phyloP scores from a whole-genome alignment of 768 basidiomycete species.

The Lentinula sp. region DNA sequence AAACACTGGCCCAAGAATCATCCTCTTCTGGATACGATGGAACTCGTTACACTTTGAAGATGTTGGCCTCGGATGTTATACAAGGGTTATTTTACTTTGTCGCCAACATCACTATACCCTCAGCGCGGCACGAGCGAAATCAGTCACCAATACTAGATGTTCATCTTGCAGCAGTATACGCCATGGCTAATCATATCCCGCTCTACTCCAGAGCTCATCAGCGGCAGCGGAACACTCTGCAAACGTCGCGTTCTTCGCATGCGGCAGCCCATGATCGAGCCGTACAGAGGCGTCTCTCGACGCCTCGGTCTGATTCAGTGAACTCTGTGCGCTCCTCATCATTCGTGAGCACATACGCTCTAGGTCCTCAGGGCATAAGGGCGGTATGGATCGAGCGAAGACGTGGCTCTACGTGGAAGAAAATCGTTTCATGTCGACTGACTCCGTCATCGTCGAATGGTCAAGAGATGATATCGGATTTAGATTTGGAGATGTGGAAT shows the following conservation, averaged over 20 bases:
- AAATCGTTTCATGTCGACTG: slow-evolving; percentile 35
- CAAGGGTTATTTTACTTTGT: slow-evolving; percentile 48
- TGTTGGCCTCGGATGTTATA: slow-evolving; percentile 39
- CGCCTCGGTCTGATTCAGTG: not conserved
- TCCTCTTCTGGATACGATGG: not conserved
- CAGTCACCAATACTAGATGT: slow-evolving; percentile 30
- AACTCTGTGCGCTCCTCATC: slow-evolving; percentile 5
- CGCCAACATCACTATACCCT: slow-evolving; percentile 23
- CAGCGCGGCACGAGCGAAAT: not conserved
- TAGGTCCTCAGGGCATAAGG: slow-evolving; percentile 44
- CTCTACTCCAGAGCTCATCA: not conserved
- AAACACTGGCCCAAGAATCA: slow-evolving; percentile 7
- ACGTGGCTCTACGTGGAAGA: slow-evolving; percentile 32
- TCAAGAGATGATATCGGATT: not conserved
- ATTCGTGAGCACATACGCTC: slow-evolving; percentile 42
- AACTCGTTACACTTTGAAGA: slow-evolving; percentile 19
- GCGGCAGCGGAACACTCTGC: too few species aligned
- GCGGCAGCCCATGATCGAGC: not conserved
- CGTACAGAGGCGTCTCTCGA: not conserved
- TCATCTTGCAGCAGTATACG: slow-evolving; percentile 34
- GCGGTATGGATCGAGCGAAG: slow-evolving; percentile 54
- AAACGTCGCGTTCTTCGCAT: not conserved
- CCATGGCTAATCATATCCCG: slow-evolving; percentile 26
- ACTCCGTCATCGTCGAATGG: slow-evolving; percentile 1
- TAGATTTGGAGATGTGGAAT: not conserved